Conservation (phyloP, 2,329 filamentous ascomycete genomes). For the Alternaria tenuissima region DNA sequence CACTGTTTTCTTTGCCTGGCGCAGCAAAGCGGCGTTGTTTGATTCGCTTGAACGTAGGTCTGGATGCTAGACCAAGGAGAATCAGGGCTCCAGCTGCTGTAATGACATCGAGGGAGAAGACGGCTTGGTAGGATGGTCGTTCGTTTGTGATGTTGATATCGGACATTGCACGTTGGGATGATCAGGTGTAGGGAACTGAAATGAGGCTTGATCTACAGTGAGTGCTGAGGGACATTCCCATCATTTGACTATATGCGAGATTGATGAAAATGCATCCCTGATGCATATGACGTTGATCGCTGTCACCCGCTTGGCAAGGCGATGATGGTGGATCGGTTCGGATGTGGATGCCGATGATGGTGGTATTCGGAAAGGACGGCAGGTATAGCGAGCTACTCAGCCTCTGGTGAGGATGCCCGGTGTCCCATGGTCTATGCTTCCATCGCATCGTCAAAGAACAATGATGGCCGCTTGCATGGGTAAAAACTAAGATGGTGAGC, state of each 20-base stretch:
- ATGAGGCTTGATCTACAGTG: too few relatives aligned
- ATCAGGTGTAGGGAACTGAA: too few relatives aligned
- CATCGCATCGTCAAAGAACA: too few relatives aligned
- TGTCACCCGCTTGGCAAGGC: background rate
- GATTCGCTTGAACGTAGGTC: too few relatives aligned
- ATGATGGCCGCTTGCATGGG: too few relatives aligned
- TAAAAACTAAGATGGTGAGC: too few relatives aligned
- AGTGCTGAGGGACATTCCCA: background rate
- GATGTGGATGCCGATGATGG: background rate
- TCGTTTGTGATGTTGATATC: conserved; percentile 3
- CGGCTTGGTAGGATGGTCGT: conserved; percentile 9
- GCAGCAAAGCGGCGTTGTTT: background rate
- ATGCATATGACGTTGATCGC: background rate
- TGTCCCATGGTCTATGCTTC: background rate
- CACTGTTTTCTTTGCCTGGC: background rate
- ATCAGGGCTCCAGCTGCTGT: conserved; percentile 1
- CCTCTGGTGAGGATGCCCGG: background rate
- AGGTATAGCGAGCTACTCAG: background rate
- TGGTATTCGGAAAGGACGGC: conserved; percentile 1
- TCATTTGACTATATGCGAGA: background rate
- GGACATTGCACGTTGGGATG: conserved; percentile 3
- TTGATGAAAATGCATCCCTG: background rate
- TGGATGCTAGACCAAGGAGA: background rate
- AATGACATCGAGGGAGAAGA: conserved; percentile 14
- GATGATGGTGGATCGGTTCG: background rate